phyloP scores from a whole-genome alignment of 208 protist species.

The Wallacemonas rigidus region DNA sequence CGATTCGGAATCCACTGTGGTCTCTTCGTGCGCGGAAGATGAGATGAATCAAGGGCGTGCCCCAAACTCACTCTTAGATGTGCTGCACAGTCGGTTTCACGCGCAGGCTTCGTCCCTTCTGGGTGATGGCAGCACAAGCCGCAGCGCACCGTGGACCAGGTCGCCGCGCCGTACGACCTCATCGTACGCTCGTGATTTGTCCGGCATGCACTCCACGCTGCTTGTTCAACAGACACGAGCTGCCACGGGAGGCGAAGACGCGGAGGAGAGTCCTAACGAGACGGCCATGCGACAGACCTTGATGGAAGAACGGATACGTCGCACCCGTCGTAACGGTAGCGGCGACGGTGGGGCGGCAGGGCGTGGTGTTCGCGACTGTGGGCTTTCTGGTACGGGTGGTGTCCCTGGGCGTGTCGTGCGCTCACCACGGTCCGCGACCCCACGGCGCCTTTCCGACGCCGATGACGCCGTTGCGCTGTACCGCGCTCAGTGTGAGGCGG shows the following conservation, averaged over 20 bases:
- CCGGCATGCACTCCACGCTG: not conserved
- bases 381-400: no score
- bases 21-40: no score
- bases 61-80: not conserved
- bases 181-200: not conserved
- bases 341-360: no score
- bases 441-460: not conserved
- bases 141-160: no score
- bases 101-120: not conserved
- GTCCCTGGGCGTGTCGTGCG: no score
- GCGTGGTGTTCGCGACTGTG: no score
- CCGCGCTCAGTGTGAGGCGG: slow-evolving; percentile 9
- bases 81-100: not conserved
- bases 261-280: not conserved
- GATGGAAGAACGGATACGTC: slow-evolving; percentile 14
- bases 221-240: not conserved
- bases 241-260: not conserved
- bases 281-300: not conserved
- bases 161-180: not conserved
- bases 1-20: not conserved
- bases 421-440: no score
- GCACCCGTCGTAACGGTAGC: not conserved
- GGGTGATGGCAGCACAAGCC: not conserved
- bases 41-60: no score
- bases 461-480: not conserved